These are phyloP conservation scores for Arthrobotrys conoides DNA, from an alignment of 2,329 filamentous ascomycete genomes.

Conservation along the genomic window DNA sequence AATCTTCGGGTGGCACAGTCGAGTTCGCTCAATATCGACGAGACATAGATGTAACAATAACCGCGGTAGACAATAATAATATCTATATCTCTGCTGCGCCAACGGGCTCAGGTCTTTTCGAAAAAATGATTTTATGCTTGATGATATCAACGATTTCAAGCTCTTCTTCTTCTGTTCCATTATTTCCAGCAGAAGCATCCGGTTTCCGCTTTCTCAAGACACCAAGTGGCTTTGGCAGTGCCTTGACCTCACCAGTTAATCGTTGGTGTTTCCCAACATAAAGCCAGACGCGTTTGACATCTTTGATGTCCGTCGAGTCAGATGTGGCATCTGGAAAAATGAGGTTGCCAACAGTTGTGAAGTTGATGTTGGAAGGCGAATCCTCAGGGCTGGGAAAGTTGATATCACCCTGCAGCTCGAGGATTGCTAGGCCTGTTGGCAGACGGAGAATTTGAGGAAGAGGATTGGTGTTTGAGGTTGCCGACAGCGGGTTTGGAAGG, in stretches of 20 bases:
- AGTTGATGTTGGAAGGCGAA: constrained; percentile 61
- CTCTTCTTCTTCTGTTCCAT: constrained; percentile 66
- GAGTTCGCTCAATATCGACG: constrained; percentile 1
- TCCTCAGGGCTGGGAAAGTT: constrained; percentile 74
- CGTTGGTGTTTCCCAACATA: constrained; percentile 91
- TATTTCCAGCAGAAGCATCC: neutral
- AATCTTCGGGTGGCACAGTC: constrained; percentile 25
- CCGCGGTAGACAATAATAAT: constrained; percentile 16
- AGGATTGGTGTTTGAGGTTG: constrained; percentile 69
- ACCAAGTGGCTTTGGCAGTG: constrained; percentile 82
- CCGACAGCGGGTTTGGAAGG: constrained; percentile 26
- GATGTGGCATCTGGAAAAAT: constrained; percentile 77
- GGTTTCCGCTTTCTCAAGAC: constrained; percentile 76
- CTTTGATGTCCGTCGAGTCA: constrained; percentile 65
- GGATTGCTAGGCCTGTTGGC: constrained; percentile 86
- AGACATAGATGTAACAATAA: constrained; percentile 27
- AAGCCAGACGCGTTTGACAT: constrained; percentile 85
- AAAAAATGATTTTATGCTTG: constrained; percentile 88
- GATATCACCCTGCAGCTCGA: constrained; percentile 93
- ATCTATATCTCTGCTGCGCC: constrained; percentile 67
- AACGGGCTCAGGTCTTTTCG: constrained; percentile 88
- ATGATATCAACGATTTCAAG: constrained; percentile 90
- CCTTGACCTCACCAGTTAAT: constrained; percentile 90
- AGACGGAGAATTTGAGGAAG: constrained; percentile 89
- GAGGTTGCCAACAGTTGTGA: constrained; percentile 78